Base-by-base conservation (phyloP, 768 basidiomycete genomes). In the Amanita exitialis region DNA sequence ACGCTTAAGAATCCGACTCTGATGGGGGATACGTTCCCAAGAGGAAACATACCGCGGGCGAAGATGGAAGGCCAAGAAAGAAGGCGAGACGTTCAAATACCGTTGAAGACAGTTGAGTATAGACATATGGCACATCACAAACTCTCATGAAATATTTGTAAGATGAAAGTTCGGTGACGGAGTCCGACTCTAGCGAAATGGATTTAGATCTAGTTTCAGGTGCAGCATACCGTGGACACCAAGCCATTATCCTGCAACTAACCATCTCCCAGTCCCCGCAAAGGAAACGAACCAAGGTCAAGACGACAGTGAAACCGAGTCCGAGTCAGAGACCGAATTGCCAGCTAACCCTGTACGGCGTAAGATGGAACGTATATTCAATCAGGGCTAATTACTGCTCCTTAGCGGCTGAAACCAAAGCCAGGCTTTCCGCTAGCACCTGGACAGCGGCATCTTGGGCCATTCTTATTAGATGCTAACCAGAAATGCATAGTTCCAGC, bases 401-500 rank as follows among this genome's bases (percentile, higher is more conserved):
- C 41, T 28, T 36, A 79, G 75, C 61, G 58, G 52, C 56, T 73
- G 13, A 58, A 65, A 42, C 73, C 77, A 13, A 75, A 76, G 16
- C 86, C 86, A 3, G 70, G 70, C 6, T 81, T 86, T 51, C 69
- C 71, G 4, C 68, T 80, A 5, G 59, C 62, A 18, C 65, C 71
- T 0, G 73, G 59, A 4, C 79, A 82, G 55, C 57, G 56, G 18
- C 53, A 51, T 8, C 66, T 69, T 0, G 74, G 72, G 6, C 70
- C 83, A 0, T 55, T 83, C 16, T 58, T 78, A 25, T 69, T 90
- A 9, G 78, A 82, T 51, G 59, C 60, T 32, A 65, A 65, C 23
- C 59, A 69, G 39, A 63, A 67, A 28, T 69, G 80, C 18, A 70
- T 70, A 54, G 76, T 89, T 18, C 85, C 87, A 2, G 75, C 70